A percentile compares a stretch with the other conserved stretches of the same genome.
These are phyloP conservation scores for Vigna nakashimae DNA, from an alignment of 306 rosid species.

Conservation along the genomic window DNA sequence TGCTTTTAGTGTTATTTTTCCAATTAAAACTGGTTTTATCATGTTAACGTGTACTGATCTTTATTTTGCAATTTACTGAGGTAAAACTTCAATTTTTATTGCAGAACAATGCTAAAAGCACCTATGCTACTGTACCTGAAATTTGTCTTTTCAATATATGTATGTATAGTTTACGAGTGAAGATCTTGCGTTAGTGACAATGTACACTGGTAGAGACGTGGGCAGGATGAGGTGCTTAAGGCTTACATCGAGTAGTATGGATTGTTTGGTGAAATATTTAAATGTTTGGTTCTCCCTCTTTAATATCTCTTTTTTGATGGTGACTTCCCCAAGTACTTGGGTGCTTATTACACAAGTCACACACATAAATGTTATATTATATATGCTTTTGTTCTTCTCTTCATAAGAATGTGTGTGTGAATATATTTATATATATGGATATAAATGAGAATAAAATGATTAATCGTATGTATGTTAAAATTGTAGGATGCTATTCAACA, in stretches of 20 bases:
- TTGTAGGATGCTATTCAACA: slow-evolving; percentile 52
- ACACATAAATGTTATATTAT: neutral
- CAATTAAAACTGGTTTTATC: neutral
- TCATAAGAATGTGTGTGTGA: neutral
- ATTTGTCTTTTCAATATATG: neutral
- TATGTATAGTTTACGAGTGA: slow-evolving; percentile 10
- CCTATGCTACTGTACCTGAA: neutral
- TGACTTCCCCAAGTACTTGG: no score
- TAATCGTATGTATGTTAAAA: slow-evolving; percentile 44
- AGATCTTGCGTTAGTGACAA: slow-evolving; percentile 14
- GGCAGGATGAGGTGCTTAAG: no score
- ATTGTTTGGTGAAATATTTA: no score
- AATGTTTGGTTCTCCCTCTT: no score
- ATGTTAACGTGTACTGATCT: neutral
- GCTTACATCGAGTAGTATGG: no score
- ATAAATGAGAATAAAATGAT: slow-evolving; percentile 25
- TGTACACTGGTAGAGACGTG: neutral
- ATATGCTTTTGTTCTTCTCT: slow-evolving; percentile 15
- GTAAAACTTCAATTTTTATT: neutral
- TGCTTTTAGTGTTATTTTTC: neutral
- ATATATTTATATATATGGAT: neutral
- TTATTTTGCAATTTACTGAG: neutral
- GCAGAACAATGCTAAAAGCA: neutral
- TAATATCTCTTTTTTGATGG: no score
- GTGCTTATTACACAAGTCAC: neutral